phyloP scores from a whole-genome alignment of 345 rosid species.

The Ceriops tagal region DNA sequence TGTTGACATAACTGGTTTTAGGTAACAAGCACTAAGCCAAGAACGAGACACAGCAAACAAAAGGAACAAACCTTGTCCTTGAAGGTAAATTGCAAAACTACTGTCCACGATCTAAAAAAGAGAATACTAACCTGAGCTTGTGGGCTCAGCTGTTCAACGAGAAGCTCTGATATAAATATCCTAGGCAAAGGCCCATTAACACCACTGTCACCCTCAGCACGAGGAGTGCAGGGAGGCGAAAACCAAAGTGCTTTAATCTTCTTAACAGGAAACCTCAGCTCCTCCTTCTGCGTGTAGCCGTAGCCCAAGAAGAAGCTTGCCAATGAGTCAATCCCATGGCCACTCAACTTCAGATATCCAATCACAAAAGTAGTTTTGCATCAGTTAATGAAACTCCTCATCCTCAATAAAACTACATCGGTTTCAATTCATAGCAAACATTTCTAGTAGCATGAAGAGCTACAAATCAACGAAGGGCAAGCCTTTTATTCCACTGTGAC shows the following conservation, averaged over 20 bases:
- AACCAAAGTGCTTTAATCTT: slow-evolving; percentile 91
- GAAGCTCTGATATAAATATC: slow-evolving; percentile 88
- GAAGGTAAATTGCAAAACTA: not conserved
- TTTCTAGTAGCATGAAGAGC: too few species aligned
- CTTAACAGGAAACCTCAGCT: slow-evolving; percentile 86
- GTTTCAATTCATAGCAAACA: too few species aligned
- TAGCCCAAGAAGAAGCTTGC: slow-evolving; percentile 73
- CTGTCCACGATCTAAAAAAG: not conserved
- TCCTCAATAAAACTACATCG: not conserved
- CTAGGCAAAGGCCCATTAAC: slow-evolving; percentile 78
- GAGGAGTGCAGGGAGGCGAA: slow-evolving; percentile 61
- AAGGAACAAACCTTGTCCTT: not conserved
- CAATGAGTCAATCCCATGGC: slow-evolving; percentile 79
- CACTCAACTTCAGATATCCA: slow-evolving; percentile 44
- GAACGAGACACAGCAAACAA: not conserved
- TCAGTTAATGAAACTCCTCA: slow-evolving; percentile 2
- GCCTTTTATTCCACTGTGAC: too few species aligned
- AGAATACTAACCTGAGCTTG: slow-evolving; percentile 56
- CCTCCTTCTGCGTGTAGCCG: slow-evolving; percentile 71
- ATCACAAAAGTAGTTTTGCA: slow-evolving; percentile 2
- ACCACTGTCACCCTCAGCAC: slow-evolving; percentile 43
- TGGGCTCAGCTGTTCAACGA: slow-evolving; percentile 70
- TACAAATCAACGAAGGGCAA: too few species aligned
- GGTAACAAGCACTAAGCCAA: not conserved
- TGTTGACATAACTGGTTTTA: not conserved